Conservation (phyloP, 768 basidiomycete genomes). For the Amanita jacksonii region DNA sequence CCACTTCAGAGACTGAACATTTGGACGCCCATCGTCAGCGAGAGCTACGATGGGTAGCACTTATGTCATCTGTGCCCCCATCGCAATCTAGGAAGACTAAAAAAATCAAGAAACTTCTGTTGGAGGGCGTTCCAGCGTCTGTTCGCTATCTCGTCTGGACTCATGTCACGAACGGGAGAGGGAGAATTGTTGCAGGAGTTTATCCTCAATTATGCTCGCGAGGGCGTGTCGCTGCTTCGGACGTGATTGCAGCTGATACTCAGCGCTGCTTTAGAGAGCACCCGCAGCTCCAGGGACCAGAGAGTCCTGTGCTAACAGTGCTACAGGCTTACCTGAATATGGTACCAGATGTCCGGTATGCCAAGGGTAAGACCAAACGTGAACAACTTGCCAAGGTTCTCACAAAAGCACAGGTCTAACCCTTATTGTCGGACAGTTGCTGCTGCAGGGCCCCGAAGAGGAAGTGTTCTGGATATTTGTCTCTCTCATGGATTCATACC, state of each 20-base stretch:
- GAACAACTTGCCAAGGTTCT: not conserved
- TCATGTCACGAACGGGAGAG: constrained; percentile 69
- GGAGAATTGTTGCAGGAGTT: constrained; percentile 55
- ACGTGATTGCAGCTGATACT: constrained; percentile 53
- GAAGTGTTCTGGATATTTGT: constrained; percentile 90
- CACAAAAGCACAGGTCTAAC: constrained; percentile 45
- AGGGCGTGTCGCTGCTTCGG: constrained; percentile 36
- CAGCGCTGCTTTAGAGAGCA: constrained; percentile 45
- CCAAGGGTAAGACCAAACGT: constrained; percentile 34
- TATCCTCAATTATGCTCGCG: constrained; percentile 56
- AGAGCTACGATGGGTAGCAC: constrained; percentile 67
- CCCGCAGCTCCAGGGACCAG: constrained; percentile 45
- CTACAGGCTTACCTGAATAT: constrained; percentile 72
- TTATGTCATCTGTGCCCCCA: constrained; percentile 46
- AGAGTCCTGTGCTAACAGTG: constrained; percentile 46
- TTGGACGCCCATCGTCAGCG: constrained; percentile 63
- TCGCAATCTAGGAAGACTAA: constrained; percentile 67
- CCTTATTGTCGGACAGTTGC: constrained; percentile 59
- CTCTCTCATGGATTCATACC: constrained; percentile 75
- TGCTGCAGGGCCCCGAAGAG: constrained; percentile 73
- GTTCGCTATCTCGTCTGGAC: constrained; percentile 83
- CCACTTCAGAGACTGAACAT: constrained; percentile 22
- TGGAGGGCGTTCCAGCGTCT: constrained; percentile 75
- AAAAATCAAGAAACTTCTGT: constrained; percentile 63
- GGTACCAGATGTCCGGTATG: constrained; percentile 77